Conservation (phyloP, 2,329 filamentous ascomycete species). For the Arthrobotrys entomopaga region DNA sequence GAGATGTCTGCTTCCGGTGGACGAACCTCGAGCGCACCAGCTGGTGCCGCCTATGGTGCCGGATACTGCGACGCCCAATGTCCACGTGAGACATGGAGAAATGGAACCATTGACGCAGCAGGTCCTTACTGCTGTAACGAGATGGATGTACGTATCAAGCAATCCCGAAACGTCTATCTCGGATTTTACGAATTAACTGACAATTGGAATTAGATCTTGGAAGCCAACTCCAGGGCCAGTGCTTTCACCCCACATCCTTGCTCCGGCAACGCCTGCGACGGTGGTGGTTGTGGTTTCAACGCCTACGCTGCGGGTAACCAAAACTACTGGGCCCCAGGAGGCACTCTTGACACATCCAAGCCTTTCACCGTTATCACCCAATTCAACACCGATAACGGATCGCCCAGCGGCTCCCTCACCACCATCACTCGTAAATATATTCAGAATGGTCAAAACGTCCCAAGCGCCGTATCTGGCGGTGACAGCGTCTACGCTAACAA, state of each 20-base stretch:
- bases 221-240: slow-evolving; percentile 56
- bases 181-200: neutral
- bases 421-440: slow-evolving; percentile 51
- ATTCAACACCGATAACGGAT: slow-evolving; percentile 54
- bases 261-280: slow-evolving; percentile 37
- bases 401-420: slow-evolving; percentile 12
- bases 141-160: slow-evolving; percentile 64
- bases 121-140: slow-evolving; percentile 66
- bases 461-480: slow-evolving; percentile 25
- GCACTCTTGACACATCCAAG: slow-evolving; percentile 55
- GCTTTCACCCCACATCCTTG: slow-evolving; percentile 57
- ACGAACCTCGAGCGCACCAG: slow-evolving; percentile 60
- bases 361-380: slow-evolving; percentile 55
- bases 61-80: slow-evolving; percentile 66
- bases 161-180: too few species aligned
- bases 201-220: slow-evolving; percentile 50
- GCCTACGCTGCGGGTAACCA: slow-evolving; percentile 47
- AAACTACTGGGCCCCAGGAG: slow-evolving; percentile 56
- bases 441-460: slow-evolving; percentile 39
- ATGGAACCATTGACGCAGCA: slow-evolving; percentile 62
- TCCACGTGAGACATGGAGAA: slow-evolving; percentile 61
- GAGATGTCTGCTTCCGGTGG: slow-evolving; percentile 61
- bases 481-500: slow-evolving; percentile 32
- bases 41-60: slow-evolving; percentile 65
- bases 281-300: slow-evolving; percentile 53